Conservation (phyloP, 495 filamentous ascomycete genomes). For the Tuber indicum region DNA sequence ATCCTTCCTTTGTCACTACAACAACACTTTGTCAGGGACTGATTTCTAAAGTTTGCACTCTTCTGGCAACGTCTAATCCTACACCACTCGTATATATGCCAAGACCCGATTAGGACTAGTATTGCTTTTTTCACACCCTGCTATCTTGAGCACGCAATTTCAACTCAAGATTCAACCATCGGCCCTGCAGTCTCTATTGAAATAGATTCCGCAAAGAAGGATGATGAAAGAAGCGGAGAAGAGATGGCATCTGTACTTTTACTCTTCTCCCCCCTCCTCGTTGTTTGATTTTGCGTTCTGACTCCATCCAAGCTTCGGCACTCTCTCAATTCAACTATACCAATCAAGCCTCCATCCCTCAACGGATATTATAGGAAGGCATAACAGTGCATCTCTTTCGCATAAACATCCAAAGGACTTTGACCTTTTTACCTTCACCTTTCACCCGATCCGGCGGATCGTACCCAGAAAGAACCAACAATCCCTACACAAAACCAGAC, state of each 20-base stretch:
- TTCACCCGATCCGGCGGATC: background rate
- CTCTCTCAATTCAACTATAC: constrained; percentile 11
- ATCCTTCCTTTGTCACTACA: constrained; percentile 8
- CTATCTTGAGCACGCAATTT: constrained; percentile 38
- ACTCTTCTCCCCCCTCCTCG: constrained; percentile 11
- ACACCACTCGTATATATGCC: constrained; percentile 8
- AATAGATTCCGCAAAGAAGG: constrained; percentile 14
- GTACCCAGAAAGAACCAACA: constrained; percentile 1
- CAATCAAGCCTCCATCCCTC: constrained; percentile 12
- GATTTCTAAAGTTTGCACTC: constrained; percentile 15
- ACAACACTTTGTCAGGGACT: background rate
- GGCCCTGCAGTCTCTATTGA: constrained; percentile 32
- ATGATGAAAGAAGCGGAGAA: constrained; percentile 16
- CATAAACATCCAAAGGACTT: constrained; percentile 9
- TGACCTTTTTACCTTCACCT: background rate
- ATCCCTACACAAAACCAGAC: constrained; percentile 24
- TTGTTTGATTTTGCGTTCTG: constrained; percentile 27
- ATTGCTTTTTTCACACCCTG: constrained; percentile 22
- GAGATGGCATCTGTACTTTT: constrained; percentile 18
- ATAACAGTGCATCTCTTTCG: constrained; percentile 10
- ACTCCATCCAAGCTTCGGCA: constrained; percentile 14
- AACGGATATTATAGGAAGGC: constrained; percentile 3
- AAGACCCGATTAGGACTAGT: constrained; percentile 22
- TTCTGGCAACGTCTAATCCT: constrained; percentile 17
- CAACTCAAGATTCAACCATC: constrained; percentile 35